A percentile compares a stretch with the other conserved stretches of the same genome.
Conservation (phyloP, 306 rosid species). For the Cicer yamashitae region DNA sequence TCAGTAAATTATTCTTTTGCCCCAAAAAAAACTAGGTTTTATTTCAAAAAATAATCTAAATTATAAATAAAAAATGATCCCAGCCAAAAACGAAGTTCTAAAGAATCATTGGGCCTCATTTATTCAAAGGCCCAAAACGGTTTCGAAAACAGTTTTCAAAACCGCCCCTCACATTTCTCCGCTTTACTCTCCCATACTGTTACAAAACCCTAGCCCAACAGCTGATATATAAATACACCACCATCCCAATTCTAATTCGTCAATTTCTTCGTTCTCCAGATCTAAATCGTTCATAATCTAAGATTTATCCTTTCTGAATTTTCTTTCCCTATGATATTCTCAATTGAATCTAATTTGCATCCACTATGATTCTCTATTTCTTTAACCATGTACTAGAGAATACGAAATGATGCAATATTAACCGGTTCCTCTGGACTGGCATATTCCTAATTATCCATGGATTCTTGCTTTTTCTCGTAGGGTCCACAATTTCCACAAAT, state of each 20-base stretch:
- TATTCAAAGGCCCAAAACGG: neutral
- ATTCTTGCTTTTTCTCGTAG: conserved; percentile 71
- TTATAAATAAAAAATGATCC: too few species aligned
- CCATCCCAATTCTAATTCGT: neutral
- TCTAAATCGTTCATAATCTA: neutral
- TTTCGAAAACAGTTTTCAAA: neutral
- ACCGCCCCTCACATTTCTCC: neutral
- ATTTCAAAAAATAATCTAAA: too few species aligned
- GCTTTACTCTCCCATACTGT: neutral
- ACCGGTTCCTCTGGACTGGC: conserved; percentile 69
- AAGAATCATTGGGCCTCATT: too few species aligned
- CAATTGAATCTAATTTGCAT: conserved; percentile 26
- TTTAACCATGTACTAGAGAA: conserved; percentile 44
- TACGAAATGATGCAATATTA: conserved; percentile 62
- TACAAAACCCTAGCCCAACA: conserved; percentile 43
- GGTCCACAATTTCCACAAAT: conserved; percentile 48
- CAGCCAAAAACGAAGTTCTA: too few species aligned
- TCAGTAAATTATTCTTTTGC: too few species aligned
- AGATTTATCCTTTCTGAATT: neutral
- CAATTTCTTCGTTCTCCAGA: neutral
- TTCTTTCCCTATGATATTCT: too few species aligned
- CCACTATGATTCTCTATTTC: conserved; percentile 55
- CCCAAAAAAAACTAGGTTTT: too few species aligned
- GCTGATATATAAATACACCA: conserved; percentile 23
- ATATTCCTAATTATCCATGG: conserved; percentile 45